Percentiles rank a stretch among this genome's conserved stretches.
Evolutionary conservation across 495 filamentous ascomycete genomes (phyloP).

Genomic region (Aspergillus mulundensis): DNA sequence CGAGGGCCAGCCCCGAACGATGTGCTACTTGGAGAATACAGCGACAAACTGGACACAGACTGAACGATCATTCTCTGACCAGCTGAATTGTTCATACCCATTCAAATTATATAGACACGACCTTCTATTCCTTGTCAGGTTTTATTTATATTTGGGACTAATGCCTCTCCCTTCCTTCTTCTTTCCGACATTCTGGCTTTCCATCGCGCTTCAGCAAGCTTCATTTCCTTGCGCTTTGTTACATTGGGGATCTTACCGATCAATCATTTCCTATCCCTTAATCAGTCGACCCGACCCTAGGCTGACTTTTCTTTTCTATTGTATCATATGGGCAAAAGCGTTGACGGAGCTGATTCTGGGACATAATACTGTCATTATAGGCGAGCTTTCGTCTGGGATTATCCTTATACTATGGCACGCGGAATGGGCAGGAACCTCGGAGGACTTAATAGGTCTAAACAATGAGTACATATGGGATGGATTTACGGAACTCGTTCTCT

Average conservation of each 20-base stretch:
- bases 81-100: background rate
- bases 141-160: constrained; percentile 13
- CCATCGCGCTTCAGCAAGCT: constrained; percentile 4
- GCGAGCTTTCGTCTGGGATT: background rate
- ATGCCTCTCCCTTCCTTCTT: constrained; percentile 4
- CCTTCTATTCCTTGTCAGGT: constrained; percentile 15
- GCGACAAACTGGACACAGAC: constrained; percentile 49
- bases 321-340: constrained; percentile 17
- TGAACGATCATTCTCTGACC: constrained; percentile 19
- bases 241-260: background rate
- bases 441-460: constrained; percentile 1
- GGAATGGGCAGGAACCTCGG: background rate
- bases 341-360: constrained; percentile 5
- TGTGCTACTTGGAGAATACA: constrained; percentile 50
- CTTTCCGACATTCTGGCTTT: background rate
- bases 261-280: background rate
- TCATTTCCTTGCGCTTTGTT: background rate
- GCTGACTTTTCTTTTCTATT: constrained; percentile 2
- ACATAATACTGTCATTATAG: constrained; percentile 8
- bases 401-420: background rate
- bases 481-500: background rate
- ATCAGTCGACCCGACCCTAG: background rate
- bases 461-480: background rate
- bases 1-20: constrained; percentile 52
- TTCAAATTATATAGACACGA: constrained; percentile 18